A percentile compares a stretch with the other conserved stretches of the same genome.
phyloP scores from a whole-genome alignment of 805 yeast genomes.

The Saccharomycopsis malanga region DNA sequence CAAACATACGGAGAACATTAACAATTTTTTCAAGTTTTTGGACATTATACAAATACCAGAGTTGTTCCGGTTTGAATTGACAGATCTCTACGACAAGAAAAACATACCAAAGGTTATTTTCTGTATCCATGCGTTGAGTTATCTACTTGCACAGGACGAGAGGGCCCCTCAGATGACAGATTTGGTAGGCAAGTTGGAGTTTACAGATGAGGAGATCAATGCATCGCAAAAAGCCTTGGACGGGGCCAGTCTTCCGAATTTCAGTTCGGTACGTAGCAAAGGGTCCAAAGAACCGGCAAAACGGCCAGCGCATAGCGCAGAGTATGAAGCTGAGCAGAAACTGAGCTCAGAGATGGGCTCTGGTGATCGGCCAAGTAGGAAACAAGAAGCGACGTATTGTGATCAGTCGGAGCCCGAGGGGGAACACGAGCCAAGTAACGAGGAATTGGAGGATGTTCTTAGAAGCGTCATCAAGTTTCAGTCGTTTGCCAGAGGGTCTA shows the following conservation, averaged over 20 bases:
- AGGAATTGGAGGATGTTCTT: constrained; percentile 27
- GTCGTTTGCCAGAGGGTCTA: constrained; percentile 63
- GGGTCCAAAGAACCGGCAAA: constrained; percentile 14
- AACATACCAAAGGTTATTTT: constrained; percentile 91
- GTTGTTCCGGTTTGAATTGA: constrained; percentile 81
- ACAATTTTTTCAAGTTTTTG: constrained; percentile 66
- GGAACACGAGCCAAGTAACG: constrained; percentile 14
- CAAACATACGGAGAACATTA: constrained; percentile 89
- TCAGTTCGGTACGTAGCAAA: constrained; percentile 39
- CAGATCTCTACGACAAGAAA: constrained; percentile 87
- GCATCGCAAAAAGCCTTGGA: constrained; percentile 58
- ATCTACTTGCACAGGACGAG: constrained; percentile 53
- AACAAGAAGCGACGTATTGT: constrained; percentile 3
- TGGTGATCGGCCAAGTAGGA: constrained; percentile 5
- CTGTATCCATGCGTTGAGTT: constrained; percentile 84
- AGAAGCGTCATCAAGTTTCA: constrained; percentile 49
- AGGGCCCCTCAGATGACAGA: constrained; percentile 55
- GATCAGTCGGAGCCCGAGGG: constrained; percentile 10
- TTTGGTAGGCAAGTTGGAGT: constrained; percentile 54
- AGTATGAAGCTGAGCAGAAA: too few species aligned
- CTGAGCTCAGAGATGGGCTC: too few species aligned
- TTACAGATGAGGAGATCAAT: constrained; percentile 61
- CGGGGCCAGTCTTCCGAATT: constrained; percentile 72
- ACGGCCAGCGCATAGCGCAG: background rate
- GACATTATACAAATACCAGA: constrained; percentile 74